Evolutionary conservation across 441 rosid genomes (phyloP).

Genomic region (Euphorbia corollata): DNA sequence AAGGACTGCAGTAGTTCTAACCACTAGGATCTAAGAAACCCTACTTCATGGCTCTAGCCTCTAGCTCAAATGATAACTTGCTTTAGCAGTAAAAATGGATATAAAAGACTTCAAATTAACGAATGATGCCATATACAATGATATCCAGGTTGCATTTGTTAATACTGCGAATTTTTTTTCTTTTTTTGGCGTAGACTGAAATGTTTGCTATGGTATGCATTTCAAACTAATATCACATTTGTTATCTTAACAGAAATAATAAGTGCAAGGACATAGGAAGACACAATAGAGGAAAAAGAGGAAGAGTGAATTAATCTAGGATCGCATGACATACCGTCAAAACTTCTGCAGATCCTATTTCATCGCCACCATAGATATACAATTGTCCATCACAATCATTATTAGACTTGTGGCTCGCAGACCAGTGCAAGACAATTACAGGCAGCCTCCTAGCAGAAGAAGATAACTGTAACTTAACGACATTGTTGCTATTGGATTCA

Average conservation of each 20-base stretch:
- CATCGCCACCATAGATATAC: slow-evolving; percentile 61
- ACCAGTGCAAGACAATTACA: slow-evolving; percentile 60
- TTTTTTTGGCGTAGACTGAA: no score
- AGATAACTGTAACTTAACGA: slow-evolving; percentile 49
- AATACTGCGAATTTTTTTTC: no score
- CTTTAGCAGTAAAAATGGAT: no score
- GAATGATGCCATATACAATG: no score
- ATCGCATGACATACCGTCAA: slow-evolving; percentile 37
- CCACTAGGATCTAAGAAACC: neutral
- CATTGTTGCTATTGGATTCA: slow-evolving; percentile 29
- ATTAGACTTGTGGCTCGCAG: slow-evolving; percentile 30
- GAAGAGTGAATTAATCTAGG: slow-evolving; percentile 5
- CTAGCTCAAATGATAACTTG: neutral
- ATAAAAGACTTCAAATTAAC: neutral
- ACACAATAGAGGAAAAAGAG: neutral
- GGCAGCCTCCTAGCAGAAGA: slow-evolving; percentile 56
- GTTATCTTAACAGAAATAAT: neutral
- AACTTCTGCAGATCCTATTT: slow-evolving; percentile 61
- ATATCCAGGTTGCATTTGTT: no score
- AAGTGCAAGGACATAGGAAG: neutral
- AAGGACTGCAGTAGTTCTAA: neutral
- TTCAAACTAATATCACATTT: neutral
- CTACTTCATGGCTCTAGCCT: neutral
- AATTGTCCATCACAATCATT: slow-evolving; percentile 39
- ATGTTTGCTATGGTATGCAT: no score